phyloP scores from a whole-genome alignment of 805 yeast genomes.

The Yamadazyma kitorensis region DNA sequence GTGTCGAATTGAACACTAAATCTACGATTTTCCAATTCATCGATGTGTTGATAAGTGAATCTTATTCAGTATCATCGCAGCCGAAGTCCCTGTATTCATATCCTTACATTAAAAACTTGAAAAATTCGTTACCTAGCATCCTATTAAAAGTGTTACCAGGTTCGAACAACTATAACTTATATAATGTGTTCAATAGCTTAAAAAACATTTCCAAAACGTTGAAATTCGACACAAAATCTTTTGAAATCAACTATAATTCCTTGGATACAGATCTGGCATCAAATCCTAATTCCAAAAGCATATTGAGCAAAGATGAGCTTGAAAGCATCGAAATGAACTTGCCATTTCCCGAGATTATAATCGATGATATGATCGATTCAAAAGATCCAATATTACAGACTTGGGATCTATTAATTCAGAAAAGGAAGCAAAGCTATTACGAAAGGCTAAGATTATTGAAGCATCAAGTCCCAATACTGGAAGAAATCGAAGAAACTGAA shows the following conservation, averaged over 20 bases:
- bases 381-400: slow-evolving; percentile 33
- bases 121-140: slow-evolving; percentile 32
- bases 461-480: slow-evolving; percentile 21
- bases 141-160: slow-evolving; percentile 34
- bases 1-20: slow-evolving; percentile 56
- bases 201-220: slow-evolving; percentile 35
- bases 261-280: slow-evolving; percentile 20
- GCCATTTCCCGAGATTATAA: slow-evolving; percentile 30
- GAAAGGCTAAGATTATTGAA: slow-evolving; percentile 43
- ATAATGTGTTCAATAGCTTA: slow-evolving; percentile 35
- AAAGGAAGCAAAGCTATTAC: slow-evolving; percentile 51
- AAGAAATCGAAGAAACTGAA: slow-evolving; percentile 25
- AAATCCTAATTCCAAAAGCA: too few species aligned
- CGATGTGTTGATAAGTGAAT: slow-evolving; percentile 53
- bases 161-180: slow-evolving; percentile 33
- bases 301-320: slow-evolving; percentile 36
- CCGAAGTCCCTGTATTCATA: slow-evolving; percentile 29
- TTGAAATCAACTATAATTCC: slow-evolving; percentile 26
- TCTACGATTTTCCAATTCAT: slow-evolving; percentile 68
- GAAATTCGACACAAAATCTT: slow-evolving; percentile 26
- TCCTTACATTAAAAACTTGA: slow-evolving; percentile 36
- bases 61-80: slow-evolving; percentile 32
- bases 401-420: slow-evolving; percentile 47
- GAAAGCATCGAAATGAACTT: slow-evolving; percentile 26
- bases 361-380: slow-evolving; percentile 15